A percentile compares a stretch with the other conserved stretches of the same genome.
phyloP scores from a whole-genome alignment of 1,139 yeast species.

The Nadsonia starkeyi-henricii region DNA sequence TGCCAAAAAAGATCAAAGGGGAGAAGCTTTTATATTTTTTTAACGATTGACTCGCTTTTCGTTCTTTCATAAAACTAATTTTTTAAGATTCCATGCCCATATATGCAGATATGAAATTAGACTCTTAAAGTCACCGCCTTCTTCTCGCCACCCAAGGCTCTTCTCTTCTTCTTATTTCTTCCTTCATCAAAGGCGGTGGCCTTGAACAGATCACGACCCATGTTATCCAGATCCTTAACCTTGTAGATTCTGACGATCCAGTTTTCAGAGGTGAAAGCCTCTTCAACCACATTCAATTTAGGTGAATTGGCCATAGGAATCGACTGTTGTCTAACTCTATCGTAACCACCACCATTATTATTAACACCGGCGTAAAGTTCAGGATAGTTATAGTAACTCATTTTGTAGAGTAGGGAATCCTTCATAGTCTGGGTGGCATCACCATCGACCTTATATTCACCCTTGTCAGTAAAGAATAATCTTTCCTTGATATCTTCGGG shows the following conservation, averaged over 20 bases:
- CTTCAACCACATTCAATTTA: conserved; percentile 67
- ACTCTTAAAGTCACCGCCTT: conserved; percentile 4
- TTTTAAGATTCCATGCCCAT: too few relatives aligned
- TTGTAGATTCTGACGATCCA: conserved; percentile 94
- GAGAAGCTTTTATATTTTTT: too few relatives aligned
- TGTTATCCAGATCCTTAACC: conserved; percentile 76
- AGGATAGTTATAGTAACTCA: conserved; percentile 80
- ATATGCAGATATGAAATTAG: too few relatives aligned
- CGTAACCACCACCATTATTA: conserved; percentile 45
- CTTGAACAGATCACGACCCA: conserved; percentile 51
- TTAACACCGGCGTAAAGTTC: conserved; percentile 50
- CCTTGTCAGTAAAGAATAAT: conserved; percentile 66
- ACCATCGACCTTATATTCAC: conserved; percentile 80
- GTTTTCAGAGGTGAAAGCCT: conserved; percentile 88
- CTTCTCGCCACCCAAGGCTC: conserved; percentile 8
- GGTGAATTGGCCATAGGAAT: conserved; percentile 43
- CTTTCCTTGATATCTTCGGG: conserved; percentile 90
- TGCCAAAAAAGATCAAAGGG: too few relatives aligned
- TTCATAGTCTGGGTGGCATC: conserved; percentile 75
- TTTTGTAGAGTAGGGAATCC: conserved; percentile 84
- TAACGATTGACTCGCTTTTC: too few relatives aligned
- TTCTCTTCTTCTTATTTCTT: conserved; percentile 17
- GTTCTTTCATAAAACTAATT: too few relatives aligned
- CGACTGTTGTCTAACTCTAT: conserved; percentile 79
- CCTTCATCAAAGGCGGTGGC: conserved; percentile 17